Conservation (phyloP, 2,329 filamentous ascomycete genomes). For the Sclerotinia nivalis region DNA sequence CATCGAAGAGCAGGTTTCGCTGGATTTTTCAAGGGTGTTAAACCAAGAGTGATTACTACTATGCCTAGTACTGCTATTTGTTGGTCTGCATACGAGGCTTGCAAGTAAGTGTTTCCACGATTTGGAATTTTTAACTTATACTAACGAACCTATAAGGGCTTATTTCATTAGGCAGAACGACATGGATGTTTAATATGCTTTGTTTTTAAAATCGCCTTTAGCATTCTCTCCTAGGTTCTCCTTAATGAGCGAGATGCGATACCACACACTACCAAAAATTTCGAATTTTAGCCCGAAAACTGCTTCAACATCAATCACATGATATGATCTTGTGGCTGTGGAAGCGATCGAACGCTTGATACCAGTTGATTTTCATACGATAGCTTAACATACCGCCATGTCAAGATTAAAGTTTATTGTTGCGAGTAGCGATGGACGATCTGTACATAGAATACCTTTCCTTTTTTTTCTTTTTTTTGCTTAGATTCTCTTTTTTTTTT, state of each 20-base stretch:
- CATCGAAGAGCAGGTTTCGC: constrained; percentile 76
- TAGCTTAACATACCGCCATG: not conserved
- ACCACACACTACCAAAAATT: not conserved
- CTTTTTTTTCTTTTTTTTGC: constrained; percentile 6
- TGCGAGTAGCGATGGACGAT: constrained; percentile 15
- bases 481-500: constrained; percentile 18
- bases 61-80: constrained; percentile 99
- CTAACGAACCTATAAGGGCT: constrained; percentile 47
- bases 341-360: not conserved
- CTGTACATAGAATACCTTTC: constrained; percentile 29
- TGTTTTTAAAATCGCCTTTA: no score
- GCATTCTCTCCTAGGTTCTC: not conserved
- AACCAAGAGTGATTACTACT: constrained; percentile 88
- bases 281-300: not conserved
- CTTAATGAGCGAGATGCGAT: not conserved
- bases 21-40: constrained; percentile 92
- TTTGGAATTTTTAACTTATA: not conserved
- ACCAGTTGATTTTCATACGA: not conserved
- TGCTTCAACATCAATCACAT: not conserved
- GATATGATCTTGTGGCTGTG: not conserved
- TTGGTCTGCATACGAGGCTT: constrained; percentile 78
- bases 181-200: constrained; percentile 32
- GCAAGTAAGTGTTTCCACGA: constrained; percentile 55
- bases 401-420: not conserved
- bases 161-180: constrained; percentile 61